Conservation (phyloP, 495 filamentous ascomycete species). For the Usnea hakonensis region DNA sequence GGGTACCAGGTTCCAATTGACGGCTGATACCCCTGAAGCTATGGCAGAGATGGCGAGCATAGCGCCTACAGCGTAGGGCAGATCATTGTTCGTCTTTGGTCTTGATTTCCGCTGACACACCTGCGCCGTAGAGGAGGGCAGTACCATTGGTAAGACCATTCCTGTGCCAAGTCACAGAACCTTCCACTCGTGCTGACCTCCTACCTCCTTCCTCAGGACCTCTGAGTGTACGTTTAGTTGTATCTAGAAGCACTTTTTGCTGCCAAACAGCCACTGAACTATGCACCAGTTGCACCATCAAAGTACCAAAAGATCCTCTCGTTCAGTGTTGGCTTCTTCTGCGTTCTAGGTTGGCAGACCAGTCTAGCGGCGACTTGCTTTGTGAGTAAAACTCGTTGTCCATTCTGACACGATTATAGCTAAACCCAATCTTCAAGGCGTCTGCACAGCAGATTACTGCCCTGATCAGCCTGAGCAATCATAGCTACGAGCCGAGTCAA, state of each 20-base stretch:
- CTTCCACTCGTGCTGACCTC: slow-evolving; percentile 6
- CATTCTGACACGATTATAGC: slow-evolving; percentile 5
- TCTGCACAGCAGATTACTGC: slow-evolving; percentile 40
- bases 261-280: slow-evolving; percentile 1
- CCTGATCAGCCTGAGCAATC: slow-evolving; percentile 35
- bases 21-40: slow-evolving; percentile 14
- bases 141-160: slow-evolving; percentile 19
- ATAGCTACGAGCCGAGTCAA: slow-evolving; percentile 31
- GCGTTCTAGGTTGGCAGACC: slow-evolving; percentile 40
- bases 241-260: not conserved
- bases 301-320: slow-evolving; percentile 34
- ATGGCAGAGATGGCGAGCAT: slow-evolving; percentile 24
- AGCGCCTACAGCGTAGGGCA: slow-evolving; percentile 21
- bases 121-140: slow-evolving; percentile 16
- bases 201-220: slow-evolving; percentile 13
- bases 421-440: slow-evolving; percentile 22
- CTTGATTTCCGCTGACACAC: slow-evolving; percentile 11
- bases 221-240: slow-evolving; percentile 19
- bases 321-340: slow-evolving; percentile 40
- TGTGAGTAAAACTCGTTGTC: slow-evolving; percentile 10
- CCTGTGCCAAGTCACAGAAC: slow-evolving; percentile 1
- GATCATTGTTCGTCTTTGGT: not conserved
- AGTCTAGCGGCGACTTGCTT: slow-evolving; percentile 34
- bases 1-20: slow-evolving; percentile 1
- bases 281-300: slow-evolving; percentile 28